These are phyloP conservation scores for Bipolaris gigantea DNA, from an alignment of 2,329 filamentous ascomycete genomes.

Conservation along the genomic window DNA sequence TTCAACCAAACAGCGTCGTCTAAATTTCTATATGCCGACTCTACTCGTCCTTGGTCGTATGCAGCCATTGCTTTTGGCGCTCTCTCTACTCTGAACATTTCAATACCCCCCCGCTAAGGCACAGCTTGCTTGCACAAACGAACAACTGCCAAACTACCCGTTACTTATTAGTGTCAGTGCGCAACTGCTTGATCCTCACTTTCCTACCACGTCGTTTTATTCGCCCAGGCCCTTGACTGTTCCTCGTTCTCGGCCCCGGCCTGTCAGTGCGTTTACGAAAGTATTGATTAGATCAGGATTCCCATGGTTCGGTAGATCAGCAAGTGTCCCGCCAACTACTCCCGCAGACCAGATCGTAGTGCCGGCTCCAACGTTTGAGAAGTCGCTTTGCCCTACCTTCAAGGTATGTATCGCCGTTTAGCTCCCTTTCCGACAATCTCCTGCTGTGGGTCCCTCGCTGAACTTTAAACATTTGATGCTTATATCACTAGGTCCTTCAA, in stretches of 20 bases:
- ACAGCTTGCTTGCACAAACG: constrained; percentile 21
- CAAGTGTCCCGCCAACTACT: constrained; percentile 37
- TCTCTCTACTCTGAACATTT: constrained; percentile 29
- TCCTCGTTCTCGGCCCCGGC: constrained; percentile 28
- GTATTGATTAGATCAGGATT: constrained; percentile 33
- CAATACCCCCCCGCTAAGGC: constrained; percentile 28
- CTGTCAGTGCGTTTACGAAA: constrained; percentile 32
- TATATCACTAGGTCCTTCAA: constrained; percentile 34
- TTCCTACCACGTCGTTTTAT: constrained; percentile 16
- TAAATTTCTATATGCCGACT: constrained; percentile 37
- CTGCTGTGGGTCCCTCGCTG: constrained; percentile 23
- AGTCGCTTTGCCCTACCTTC: constrained; percentile 30
- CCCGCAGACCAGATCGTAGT: constrained; percentile 37
- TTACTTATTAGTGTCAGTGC: constrained; percentile 29
- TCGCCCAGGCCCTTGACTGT: constrained; percentile 25
- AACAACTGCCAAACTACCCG: constrained; percentile 26
- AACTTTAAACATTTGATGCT: constrained; percentile 35
- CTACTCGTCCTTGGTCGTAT: constrained; percentile 35
- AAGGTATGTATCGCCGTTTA: constrained; percentile 36
- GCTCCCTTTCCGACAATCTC: constrained; percentile 17
- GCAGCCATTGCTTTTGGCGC: constrained; percentile 39
- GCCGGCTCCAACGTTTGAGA: constrained; percentile 43
- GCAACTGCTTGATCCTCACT: constrained; percentile 29
- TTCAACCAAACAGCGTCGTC: constrained; percentile 39
- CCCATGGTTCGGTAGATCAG: constrained; percentile 41